These are phyloP conservation scores for Ophiostoma angusticollis DNA, from an alignment of 2,329 filamentous ascomycete genomes.

Conservation along the genomic window DNA sequence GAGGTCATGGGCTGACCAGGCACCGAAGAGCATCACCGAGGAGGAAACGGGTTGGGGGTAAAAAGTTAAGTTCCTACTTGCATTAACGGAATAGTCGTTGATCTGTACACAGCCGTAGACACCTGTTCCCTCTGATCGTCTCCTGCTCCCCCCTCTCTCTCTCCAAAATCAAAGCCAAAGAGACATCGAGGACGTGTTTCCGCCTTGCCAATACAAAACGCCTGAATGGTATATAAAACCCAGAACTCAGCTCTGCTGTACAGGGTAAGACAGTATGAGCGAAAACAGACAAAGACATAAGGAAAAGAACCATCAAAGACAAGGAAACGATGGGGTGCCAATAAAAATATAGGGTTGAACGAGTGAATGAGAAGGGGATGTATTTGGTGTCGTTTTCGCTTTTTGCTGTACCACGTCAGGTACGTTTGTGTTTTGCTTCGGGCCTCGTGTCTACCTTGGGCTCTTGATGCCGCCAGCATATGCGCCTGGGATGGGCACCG, in stretches of 20 bases:
- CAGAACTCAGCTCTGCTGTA: constrained; percentile 8
- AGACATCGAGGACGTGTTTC: too few relatives aligned
- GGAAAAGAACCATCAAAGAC: constrained; percentile 1
- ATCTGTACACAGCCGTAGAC: not conserved
- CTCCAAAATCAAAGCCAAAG: not conserved
- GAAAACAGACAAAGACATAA: constrained; percentile 6
- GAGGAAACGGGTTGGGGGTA: not conserved
- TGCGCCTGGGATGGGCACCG: constrained; percentile 79
- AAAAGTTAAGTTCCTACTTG: constrained; percentile 8
- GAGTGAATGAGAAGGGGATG: not conserved
- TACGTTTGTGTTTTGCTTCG: constrained; percentile 1
- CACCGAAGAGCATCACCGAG: too few relatives aligned
- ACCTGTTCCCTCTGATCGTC: too few relatives aligned
- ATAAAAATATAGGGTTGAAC: constrained; percentile 3
- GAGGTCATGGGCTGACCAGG: too few relatives aligned
- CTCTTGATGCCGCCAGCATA: constrained; percentile 50
- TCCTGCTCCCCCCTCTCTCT: not conserved
- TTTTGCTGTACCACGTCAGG: too few relatives aligned
- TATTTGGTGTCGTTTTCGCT: not conserved
- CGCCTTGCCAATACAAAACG: constrained; percentile 6
- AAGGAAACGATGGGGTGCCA: not conserved
- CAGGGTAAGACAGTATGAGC: constrained; percentile 6
- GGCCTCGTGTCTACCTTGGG: constrained; percentile 25
- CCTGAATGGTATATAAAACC: constrained; percentile 10
- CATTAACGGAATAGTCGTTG: constrained; percentile 7